Conservation (phyloP, 305 asterid species). For the Euphrasia arctica region DNA sequence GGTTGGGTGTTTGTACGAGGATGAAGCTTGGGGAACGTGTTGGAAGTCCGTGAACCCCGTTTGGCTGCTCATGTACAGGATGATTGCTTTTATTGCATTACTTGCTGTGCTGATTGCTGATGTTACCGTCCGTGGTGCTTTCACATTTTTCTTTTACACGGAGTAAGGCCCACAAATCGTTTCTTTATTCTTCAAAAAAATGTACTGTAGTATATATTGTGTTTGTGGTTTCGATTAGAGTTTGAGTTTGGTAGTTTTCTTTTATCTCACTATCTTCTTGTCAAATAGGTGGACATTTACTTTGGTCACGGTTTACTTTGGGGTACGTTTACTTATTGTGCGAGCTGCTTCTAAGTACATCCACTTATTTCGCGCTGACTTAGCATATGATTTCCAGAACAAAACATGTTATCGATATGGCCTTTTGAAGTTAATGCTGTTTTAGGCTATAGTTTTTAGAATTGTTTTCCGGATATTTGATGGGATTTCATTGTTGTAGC, state of each 20-base stretch:
- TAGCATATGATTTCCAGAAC: background rate
- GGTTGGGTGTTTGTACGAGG: slow-evolving; percentile 46
- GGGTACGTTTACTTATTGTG: slow-evolving; percentile 54
- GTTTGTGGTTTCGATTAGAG: background rate
- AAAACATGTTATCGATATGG: background rate
- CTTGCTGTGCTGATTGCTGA: slow-evolving; percentile 59
- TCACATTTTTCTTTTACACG: slow-evolving; percentile 55
- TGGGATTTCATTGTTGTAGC: slow-evolving; percentile 35
- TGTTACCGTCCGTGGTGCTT: slow-evolving; percentile 31
- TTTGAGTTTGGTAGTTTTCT: slow-evolving; percentile 8
- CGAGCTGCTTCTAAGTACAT: slow-evolving; percentile 19
- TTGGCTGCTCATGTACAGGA: slow-evolving; percentile 73
- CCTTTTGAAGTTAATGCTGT: background rate
- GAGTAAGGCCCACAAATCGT: slow-evolving; percentile 50
- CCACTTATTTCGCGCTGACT: slow-evolving; percentile 12
- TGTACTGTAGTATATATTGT: background rate
- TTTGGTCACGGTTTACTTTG: slow-evolving; percentile 75
- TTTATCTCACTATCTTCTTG: slow-evolving; percentile 32
- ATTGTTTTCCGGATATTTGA: slow-evolving; percentile 12
- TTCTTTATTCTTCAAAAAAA: background rate
- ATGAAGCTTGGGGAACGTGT: slow-evolving; percentile 77
- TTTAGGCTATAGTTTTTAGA: background rate
- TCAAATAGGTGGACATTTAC: slow-evolving; percentile 90
- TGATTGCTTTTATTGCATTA: slow-evolving; percentile 48
- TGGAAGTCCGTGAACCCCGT: slow-evolving; percentile 50